Base-by-base conservation (phyloP, 228 moss, liverwort and hornwort genomes). In the Sphagnum fallax region DNA sequence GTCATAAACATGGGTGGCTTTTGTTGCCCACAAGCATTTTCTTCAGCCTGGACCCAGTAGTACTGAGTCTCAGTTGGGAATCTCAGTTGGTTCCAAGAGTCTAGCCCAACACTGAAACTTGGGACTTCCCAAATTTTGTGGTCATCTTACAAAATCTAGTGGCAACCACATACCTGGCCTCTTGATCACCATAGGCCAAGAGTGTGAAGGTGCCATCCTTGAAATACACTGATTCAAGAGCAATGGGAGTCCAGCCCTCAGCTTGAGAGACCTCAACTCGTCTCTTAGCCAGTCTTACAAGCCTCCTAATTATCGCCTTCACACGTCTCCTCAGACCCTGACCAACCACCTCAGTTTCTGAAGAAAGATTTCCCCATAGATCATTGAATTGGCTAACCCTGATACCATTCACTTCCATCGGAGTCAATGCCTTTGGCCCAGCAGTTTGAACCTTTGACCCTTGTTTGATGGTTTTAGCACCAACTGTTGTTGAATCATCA, bases 131-230 rank as follows among this genome's bases (percentile, higher is more conserved):
- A 2, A 32, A 32, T 32, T 32, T 32, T 32, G 32, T 32, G 32
- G 32, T 32, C 32, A 32, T 32, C 32, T 32, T 32, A 32, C 32
- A 32, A 32, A 32, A 3, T 32, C 55, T 55, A 55, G 55, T 65
- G 61, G 68, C 61, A 65, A 63, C 84, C 32, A 32, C 32, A 73
- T 86, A 98, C 98, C 98, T 90, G 67, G 92, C 84, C 79, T 98
- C 98, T 81, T 85, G 81, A 76, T 98, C 98, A 73, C 98, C 98
- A 76, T 89, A 98, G 67, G 81, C 98, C 80, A 98, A 80, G 59
- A 98, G 90, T 85, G 86, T 92, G 69, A 94, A 87, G 15, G 85
- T 92, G 69, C 90, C 98, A 76, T 92, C 91, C 78, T 79, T 89
- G 73, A 94, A 92, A 75, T 88, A 81, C 52, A 98, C 90, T 70